phyloP scores from a whole-genome alignment of 371 early-diverging fungal genomes.

The Mucor ambiguus region DNA sequence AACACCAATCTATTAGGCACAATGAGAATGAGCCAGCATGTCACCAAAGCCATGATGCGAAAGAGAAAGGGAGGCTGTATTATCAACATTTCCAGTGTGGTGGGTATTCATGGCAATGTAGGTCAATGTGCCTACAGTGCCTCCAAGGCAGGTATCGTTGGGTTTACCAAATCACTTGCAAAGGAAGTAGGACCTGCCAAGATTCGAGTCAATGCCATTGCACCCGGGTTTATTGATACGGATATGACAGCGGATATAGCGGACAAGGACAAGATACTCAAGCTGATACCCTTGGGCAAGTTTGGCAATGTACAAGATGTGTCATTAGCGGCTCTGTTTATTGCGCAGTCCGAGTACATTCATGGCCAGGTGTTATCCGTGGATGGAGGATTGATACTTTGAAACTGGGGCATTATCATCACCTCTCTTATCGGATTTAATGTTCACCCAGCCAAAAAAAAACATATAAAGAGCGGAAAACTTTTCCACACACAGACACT shows the following conservation, averaged over 20 bases:
- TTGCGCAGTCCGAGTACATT: conserved; percentile 68
- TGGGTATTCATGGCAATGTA: conserved; percentile 76
- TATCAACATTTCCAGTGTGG: conserved; percentile 82
- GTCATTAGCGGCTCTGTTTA: conserved; percentile 66
- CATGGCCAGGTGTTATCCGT: conserved; percentile 76
- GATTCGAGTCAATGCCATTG: conserved; percentile 81
- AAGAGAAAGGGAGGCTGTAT: conserved; percentile 68
- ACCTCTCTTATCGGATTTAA: conserved; percentile 30
- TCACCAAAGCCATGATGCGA: conserved; percentile 61
- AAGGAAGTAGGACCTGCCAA: conserved; percentile 77
- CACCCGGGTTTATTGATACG: conserved; percentile 90
- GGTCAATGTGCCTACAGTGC: conserved; percentile 85
- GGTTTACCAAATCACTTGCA: conserved; percentile 82
- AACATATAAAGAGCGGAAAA: conserved; percentile 9
- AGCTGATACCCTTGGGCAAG: conserved; percentile 57
- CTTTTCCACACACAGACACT: not conserved
- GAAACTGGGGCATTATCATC: not conserved
- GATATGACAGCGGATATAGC: conserved; percentile 73
- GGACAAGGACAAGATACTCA: conserved; percentile 38
- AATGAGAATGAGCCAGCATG: conserved; percentile 62
- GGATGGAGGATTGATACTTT: conserved; percentile 66
- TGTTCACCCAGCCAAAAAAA: not conserved
- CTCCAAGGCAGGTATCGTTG: conserved; percentile 84
- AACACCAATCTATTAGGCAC: conserved; percentile 76
- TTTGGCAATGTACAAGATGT: conserved; percentile 68